Evolutionary conservation across 768 basidiomycete species (phyloP).

Genomic region (Boletus barrowsii): DNA sequence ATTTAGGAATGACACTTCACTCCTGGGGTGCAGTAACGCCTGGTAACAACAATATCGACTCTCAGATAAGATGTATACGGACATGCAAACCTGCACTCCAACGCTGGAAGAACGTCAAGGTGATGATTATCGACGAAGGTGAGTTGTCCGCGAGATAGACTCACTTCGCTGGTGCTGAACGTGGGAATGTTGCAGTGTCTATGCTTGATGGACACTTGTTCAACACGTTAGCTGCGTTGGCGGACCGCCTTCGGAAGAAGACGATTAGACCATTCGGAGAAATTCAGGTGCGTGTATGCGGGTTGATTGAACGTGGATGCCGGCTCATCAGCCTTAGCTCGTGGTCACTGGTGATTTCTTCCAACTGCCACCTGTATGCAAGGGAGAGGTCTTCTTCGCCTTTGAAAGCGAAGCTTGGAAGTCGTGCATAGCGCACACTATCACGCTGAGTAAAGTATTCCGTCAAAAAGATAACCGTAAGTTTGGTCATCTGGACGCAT

Average conservation of each 20-base stretch:
- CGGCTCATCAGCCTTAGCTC: constrained; percentile 30
- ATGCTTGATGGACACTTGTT: constrained; percentile 67
- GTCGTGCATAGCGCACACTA: constrained; percentile 50
- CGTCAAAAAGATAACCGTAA: constrained; percentile 69
- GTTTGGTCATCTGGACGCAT: constrained; percentile 12
- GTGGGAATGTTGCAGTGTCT: constrained; percentile 42
- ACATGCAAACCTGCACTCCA: constrained; percentile 52
- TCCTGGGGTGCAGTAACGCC: constrained; percentile 60
- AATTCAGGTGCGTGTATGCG: constrained; percentile 46
- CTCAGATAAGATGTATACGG: constrained; percentile 48
- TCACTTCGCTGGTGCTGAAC: not conserved
- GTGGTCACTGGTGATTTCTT: constrained; percentile 60
- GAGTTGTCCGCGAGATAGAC: constrained; percentile 5
- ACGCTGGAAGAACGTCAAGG: constrained; percentile 56
- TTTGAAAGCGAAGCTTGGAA: constrained; percentile 54
- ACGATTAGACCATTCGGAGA: constrained; percentile 57
- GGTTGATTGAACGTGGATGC: not conserved
- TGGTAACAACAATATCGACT: constrained; percentile 37
- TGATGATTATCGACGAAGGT: constrained; percentile 69
- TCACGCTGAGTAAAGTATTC: constrained; percentile 71
- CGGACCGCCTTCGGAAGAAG: constrained; percentile 48
- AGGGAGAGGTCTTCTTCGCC: constrained; percentile 51
- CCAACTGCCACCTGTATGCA: constrained; percentile 54
- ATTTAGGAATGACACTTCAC: constrained; percentile 56
- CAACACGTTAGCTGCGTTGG: constrained; percentile 56